Evolutionary conservation across 2,329 filamentous ascomycete species (phyloP), one percentile per base, ranked within the genome.

Genomic region (Colletotrichum siamense): DNA sequence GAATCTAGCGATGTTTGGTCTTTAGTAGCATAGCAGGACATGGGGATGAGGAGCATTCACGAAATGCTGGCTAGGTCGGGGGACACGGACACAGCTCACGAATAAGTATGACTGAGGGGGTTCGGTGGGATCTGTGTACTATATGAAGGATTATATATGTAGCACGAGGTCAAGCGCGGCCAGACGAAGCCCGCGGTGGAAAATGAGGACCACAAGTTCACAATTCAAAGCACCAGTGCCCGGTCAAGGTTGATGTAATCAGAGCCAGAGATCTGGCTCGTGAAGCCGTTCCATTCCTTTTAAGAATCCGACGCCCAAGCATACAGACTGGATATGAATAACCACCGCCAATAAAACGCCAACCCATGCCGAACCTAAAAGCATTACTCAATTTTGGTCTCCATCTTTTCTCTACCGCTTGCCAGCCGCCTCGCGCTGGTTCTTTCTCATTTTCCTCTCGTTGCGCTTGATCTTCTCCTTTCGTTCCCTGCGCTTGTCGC

Each of bases 391-490:
- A 26, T 36, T 39, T 71, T 18, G 22, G n/a, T 49, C 59, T 28
- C 15, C n/a, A 32, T 26, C 9, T 28, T 24, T n/a, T 52, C 65
- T 64, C 57, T 62, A 76, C 44, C 74, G 70, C 61, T 76, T 76
- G 85, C 84, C 71, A 26, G 22, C 65, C 24, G 74, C 26, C 79
- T 88, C 88, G 80, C 89, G 88, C 81, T 91, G 87, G 82, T 95
- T 95, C 81, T 91, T 91, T 82, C 92, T 89, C 91, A 92, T 91
- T 86, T 91, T 90, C 79, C 93, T 87, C 85, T 95, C 93, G 83
- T 95, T 95, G 79, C 92, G 89, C 85, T 92, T 92, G 81, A 95
- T 91, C 79, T 89, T 90, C 86, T 96, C 95, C 81, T 91, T 90
- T 70, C 91, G 90, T 84, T 89, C 93, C 82, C 87, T 90, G 84